Evolutionary conservation across 345 rosid species (phyloP).

Genomic region (Pistacia atlantica): DNA sequence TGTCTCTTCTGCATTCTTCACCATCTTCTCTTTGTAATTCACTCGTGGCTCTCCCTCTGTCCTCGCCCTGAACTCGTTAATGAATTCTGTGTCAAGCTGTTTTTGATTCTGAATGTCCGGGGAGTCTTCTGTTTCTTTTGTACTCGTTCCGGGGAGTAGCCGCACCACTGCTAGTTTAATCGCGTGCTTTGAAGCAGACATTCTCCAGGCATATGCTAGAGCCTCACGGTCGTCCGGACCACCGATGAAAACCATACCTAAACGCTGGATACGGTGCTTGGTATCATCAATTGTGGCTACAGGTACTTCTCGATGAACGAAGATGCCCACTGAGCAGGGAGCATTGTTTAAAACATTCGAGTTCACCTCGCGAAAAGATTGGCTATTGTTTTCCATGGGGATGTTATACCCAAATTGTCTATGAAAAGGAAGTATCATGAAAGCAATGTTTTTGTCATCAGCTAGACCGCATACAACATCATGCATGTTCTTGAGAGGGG

Average conservation of each 20-base stretch:
- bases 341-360: conserved; percentile 50
- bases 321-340: conserved; percentile 71
- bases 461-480: conserved; percentile 65
- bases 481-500: conserved; percentile 61
- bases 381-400: conserved; percentile 40
- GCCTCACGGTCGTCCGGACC: conserved; percentile 54
- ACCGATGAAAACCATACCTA: conserved; percentile 37
- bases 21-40: conserved; percentile 29
- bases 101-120: not conserved
- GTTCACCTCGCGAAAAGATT: conserved; percentile 46
- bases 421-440: conserved; percentile 66
- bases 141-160: not conserved
- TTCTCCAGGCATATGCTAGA: conserved; percentile 34
- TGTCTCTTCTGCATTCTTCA: conserved; percentile 36
- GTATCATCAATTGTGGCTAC: conserved; percentile 25
- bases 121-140: no score
- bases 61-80: conserved; percentile 37
- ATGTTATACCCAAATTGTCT: conserved; percentile 22
- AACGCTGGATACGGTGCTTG: conserved; percentile 18
- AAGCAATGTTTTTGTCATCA: conserved; percentile 52
- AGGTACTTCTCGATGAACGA: conserved; percentile 59
- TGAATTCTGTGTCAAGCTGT: conserved; percentile 27
- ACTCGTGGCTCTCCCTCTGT: conserved; percentile 17
- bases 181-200: conserved; percentile 23
- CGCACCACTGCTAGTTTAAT: not conserved